phyloP scores from a whole-genome alignment of 257 asterid genomes.

The Ilex asprella region DNA sequence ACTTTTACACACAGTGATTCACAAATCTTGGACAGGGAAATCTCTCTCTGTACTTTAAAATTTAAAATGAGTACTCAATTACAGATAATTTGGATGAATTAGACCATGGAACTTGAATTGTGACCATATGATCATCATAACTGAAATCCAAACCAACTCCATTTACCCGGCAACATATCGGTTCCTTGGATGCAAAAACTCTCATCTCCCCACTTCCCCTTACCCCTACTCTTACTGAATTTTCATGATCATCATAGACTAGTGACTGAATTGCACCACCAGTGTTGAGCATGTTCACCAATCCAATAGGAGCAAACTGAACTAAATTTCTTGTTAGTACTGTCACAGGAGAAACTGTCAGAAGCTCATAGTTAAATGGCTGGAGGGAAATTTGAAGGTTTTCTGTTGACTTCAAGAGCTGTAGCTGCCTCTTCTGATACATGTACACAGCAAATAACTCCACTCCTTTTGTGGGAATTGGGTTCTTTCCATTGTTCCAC shows the following conservation, averaged over 20 bases:
- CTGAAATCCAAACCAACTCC: conserved; percentile 16
- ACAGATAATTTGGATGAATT: conserved; percentile 9
- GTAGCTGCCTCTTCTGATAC: conserved; percentile 24
- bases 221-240: conserved; percentile 15
- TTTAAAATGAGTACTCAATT: conserved; percentile 18
- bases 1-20: no score
- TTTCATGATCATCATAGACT: conserved; percentile 2
- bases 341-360: conserved; percentile 23
- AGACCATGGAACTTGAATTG: conserved; percentile 25
- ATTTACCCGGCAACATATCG: conserved; percentile 14
- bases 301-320: conserved; percentile 38
- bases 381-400: conserved; percentile 13
- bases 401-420: conserved; percentile 22
- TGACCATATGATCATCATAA: conserved; percentile 21
- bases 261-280: conserved; percentile 26
- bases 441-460: conserved; percentile 26
- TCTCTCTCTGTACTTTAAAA: not conserved
- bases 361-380: conserved; percentile 33
- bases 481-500: conserved; percentile 33
- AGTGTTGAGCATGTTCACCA: conserved; percentile 41
- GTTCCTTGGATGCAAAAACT: conserved; percentile 25
- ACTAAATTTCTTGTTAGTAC: conserved; percentile 13
- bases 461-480: conserved; percentile 13
- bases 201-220: conserved; percentile 29
- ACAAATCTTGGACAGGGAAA: not conserved